phyloP scores from a whole-genome alignment of 768 basidiomycete species.

The Cystobasidium tubakii region DNA sequence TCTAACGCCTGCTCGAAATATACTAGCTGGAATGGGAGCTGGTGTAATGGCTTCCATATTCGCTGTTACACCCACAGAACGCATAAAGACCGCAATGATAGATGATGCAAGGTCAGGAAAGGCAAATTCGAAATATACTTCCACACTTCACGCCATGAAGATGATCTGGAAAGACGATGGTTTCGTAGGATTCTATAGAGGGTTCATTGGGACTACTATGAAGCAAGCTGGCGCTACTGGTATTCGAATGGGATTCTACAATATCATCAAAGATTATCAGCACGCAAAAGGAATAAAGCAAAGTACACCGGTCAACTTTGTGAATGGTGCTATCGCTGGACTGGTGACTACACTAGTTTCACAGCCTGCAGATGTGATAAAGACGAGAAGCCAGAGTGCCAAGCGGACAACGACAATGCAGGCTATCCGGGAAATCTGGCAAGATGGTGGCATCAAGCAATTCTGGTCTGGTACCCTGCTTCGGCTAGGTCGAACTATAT shows the following conservation, averaged over 20 bases:
- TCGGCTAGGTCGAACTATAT: conserved; percentile 28
- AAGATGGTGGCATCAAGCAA: conserved; percentile 29
- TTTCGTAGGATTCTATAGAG: conserved; percentile 32
- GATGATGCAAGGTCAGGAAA: conserved; percentile 32
- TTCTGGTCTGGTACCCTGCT: conserved; percentile 35
- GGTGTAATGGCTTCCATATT: conserved; percentile 28
- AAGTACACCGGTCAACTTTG: conserved; percentile 30
- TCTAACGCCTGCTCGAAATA: conserved; percentile 26
- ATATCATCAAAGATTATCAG: conserved; percentile 35
- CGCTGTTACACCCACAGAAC: conserved; percentile 30
- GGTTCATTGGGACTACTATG: conserved; percentile 23
- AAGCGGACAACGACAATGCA: conserved; percentile 25
- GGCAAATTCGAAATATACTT: neutral
- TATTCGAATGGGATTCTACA: conserved; percentile 33
- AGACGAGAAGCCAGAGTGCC: conserved; percentile 27
- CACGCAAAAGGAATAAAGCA: conserved; percentile 17
- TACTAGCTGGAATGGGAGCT: conserved; percentile 33
- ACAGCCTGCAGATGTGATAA: conserved; percentile 31
- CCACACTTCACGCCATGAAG: conserved; percentile 19
- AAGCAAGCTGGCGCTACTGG: conserved; percentile 35
- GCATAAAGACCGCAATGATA: conserved; percentile 33
- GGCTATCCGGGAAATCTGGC: conserved; percentile 17
- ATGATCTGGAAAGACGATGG: conserved; percentile 30
- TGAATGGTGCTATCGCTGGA: conserved; percentile 32
- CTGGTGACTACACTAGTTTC: conserved; percentile 27